These are phyloP conservation scores for Talaromyces verruculosus DNA, from an alignment of 2,329 filamentous ascomycete genomes.

Conservation along the genomic window DNA sequence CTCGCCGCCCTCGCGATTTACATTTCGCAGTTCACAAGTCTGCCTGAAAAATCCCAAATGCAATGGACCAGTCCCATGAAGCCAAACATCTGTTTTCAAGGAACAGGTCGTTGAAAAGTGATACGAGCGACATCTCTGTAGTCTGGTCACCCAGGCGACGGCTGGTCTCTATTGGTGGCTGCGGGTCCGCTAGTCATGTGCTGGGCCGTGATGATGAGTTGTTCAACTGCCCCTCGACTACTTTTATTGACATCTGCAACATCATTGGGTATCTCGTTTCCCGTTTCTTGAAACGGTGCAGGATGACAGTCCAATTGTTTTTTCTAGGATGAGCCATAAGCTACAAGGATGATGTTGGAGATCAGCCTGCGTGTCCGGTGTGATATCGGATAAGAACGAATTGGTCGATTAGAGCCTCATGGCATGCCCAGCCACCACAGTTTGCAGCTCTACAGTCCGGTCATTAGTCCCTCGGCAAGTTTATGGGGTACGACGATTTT, in stretches of 20 bases:
- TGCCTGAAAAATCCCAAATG: neutral
- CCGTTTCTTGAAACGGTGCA: conserved; percentile 1
- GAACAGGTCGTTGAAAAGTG: neutral
- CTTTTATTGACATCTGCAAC: conserved; percentile 8
- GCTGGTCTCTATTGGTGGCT: conserved; percentile 18
- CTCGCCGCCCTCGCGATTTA: neutral
- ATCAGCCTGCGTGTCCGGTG: neutral
- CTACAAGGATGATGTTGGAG: neutral
- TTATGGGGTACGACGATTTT: neutral
- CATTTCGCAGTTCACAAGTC: neutral
- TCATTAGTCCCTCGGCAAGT: neutral
- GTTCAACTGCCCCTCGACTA: conserved; percentile 18
- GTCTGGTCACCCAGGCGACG: conserved; percentile 19
- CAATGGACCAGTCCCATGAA: neutral
- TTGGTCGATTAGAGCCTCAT: neutral
- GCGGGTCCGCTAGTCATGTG: conserved; percentile 21
- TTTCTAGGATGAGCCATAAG: neutral
- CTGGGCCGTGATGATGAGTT: conserved; percentile 22
- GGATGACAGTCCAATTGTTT: neutral
- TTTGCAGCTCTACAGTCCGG: neutral
- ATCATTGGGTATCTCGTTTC: conserved; percentile 8
- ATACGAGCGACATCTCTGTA: neutral
- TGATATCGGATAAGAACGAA: neutral
- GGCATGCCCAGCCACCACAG: neutral
- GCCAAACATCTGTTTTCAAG: neutral